Conservation (phyloP, 257 asterid species). For the Solanum rostratum region DNA sequence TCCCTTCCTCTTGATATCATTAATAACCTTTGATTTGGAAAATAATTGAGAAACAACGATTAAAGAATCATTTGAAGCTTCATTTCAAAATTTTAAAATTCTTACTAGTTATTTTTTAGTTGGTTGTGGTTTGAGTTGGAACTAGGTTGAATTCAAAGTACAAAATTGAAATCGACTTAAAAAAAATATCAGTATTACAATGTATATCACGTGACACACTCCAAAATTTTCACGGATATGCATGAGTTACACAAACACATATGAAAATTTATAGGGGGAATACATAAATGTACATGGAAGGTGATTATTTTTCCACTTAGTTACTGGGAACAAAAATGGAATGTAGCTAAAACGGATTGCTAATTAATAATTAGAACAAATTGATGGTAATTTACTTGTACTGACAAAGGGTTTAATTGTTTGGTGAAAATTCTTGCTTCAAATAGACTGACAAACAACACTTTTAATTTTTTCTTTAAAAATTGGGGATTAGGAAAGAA, state of each 20-base stretch:
- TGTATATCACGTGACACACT: background rate
- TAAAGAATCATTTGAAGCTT: background rate
- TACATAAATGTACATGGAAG: background rate
- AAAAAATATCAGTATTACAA: background rate
- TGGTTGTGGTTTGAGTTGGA: background rate
- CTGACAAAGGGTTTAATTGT: background rate
- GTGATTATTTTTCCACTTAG: background rate
- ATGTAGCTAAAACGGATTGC: background rate
- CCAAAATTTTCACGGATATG: background rate
- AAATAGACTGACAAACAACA: no score
- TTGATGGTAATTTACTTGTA: background rate
- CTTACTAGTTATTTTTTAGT: background rate
- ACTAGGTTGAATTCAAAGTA: background rate
- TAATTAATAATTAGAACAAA: background rate
- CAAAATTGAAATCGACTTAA: background rate
- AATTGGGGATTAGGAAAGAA: no score
- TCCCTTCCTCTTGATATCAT: no score
- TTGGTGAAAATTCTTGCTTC: background rate
- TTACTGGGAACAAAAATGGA: background rate
- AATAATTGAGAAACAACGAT: background rate
- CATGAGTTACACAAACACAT: background rate
- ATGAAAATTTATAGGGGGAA: background rate
- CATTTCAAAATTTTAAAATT: background rate
- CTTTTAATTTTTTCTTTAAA: no score
- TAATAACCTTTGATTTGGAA: background rate